These are phyloP conservation scores for Fusarium fujikuroi DNA, from an alignment of 2,329 filamentous ascomycete genomes.

Conservation along the genomic window DNA sequence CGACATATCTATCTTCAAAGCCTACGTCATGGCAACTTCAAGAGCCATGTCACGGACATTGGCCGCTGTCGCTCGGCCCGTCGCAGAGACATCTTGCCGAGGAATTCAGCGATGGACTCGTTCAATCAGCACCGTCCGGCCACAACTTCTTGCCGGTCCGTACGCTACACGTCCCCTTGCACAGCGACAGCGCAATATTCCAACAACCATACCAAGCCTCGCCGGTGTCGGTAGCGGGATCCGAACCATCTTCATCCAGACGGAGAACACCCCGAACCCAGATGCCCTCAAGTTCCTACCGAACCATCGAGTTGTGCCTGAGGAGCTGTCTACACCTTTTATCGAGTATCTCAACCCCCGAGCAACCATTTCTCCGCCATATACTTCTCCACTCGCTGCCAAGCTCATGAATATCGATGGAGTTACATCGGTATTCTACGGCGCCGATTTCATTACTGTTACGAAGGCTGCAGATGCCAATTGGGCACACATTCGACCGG, in stretches of 20 bases:
- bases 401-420: conserved; percentile 94
- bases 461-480: conserved; percentile 88
- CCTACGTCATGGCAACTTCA: conserved; percentile 41
- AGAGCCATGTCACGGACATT: conserved; percentile 42
- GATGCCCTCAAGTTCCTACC: conserved; percentile 97
- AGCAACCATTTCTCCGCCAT: conserved; percentile 85
- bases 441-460: conserved; percentile 94
- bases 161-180: conserved; percentile 39
- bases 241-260: conserved; percentile 97
- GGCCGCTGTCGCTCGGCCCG: conserved; percentile 36
- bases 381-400: conserved; percentile 90
- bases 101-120: conserved; percentile 43
- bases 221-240: conserved; percentile 50
- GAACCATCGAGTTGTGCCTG: conserved; percentile 85
- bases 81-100: conserved; percentile 36
- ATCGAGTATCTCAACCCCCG: conserved; percentile 93
- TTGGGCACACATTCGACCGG: conserved; percentile 95
- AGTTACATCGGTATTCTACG: conserved; percentile 94
- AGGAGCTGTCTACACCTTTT: conserved; percentile 77
- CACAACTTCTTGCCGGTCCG: conserved; percentile 30
- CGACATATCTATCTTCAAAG: not conserved
- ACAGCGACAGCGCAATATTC: conserved; percentile 22
- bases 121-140: conserved; percentile 43
- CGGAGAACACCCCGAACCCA: conserved; percentile 91
- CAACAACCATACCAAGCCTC: conserved; percentile 32